Conservation (phyloP, 78 protist species). For the Monosiga brevicollis region DNA sequence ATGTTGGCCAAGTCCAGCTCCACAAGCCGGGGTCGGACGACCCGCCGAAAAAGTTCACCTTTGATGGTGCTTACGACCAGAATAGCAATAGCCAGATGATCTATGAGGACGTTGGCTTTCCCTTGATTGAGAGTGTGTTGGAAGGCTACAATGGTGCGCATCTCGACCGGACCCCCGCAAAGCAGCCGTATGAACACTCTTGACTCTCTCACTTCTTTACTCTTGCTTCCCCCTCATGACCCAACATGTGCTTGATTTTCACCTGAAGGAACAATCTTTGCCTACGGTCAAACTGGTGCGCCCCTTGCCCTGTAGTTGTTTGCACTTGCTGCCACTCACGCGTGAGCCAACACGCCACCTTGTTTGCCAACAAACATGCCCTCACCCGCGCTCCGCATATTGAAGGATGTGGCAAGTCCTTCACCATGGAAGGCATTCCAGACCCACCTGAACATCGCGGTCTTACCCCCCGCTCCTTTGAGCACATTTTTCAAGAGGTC, state of each 20-base stretch:
- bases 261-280: constrained; percentile 68
- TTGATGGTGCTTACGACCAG: background rate
- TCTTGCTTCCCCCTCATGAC: no score
- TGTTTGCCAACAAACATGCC: no score
- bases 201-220: no score
- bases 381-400: no score
- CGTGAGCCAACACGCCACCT: no score
- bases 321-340: no score
- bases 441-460: background rate
- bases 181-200: no score
- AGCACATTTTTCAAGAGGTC: constrained; percentile 6
- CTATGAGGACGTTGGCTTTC: background rate
- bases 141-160: constrained; percentile 66
- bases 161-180: no score
- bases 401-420: constrained; percentile 26
- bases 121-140: constrained; percentile 43
- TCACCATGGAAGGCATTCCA: constrained; percentile 1
- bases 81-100: background rate
- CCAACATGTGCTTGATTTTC: no score
- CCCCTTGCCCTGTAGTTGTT: no score
- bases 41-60: constrained; percentile 2
- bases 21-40: background rate
- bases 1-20: background rate
- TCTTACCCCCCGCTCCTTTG: constrained; percentile 13
- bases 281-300: constrained; percentile 59